Base-by-base conservation (phyloP, 1,284 basidiomycete species). In the Sanghuangporus weigelae region DNA sequence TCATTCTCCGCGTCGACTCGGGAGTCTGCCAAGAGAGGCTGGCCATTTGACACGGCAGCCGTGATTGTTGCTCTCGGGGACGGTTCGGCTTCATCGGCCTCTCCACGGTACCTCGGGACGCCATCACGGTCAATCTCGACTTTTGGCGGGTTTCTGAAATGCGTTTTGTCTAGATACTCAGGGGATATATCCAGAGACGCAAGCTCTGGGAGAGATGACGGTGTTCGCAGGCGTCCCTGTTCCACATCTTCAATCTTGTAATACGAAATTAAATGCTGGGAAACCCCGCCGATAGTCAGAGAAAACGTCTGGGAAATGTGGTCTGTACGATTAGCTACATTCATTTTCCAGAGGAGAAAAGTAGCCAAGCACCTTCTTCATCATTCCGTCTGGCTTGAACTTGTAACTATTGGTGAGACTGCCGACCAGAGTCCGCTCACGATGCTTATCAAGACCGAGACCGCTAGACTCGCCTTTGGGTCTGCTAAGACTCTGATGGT, bases 181-280 rank as follows among this genome's bases (percentile, higher is more conserved):
- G 91, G 89, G 68, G 87, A 90, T 73, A 98, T 96, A 65, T 91
- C 87, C 39, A 98, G 81, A 0, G 90, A 84, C 0, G 89, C 87
- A 36, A 98, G 83, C 74, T 98, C 95, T 0, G 94, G 92, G 0
- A 96, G 81, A 1, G 91, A 91, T 0, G 94, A 96, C 0, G 96
- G 96, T 0, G 92, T 84, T 38, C 95, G 86, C 7, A 98, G 83
- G 38, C 93, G 88, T 21, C 93, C 94, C 62, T 87, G 85, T 58
- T 93, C 85, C 21, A 97, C 94, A 72, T 98, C 96, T 68, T 94
- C 90, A 63, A 96, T 84, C 68, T 89, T 90, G 82, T 98, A 98
- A 79, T 98, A 98, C 1, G 95, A 97, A 59, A 98, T 93, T 66
- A 98, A 84, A 73, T 98, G 96, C 72, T 98, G 95, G 0, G 94